A percentile compares a stretch with the other conserved stretches of the same genome.
Conservation (phyloP, 2,329 filamentous ascomycete genomes). For the Leptoxyphium fumago region DNA sequence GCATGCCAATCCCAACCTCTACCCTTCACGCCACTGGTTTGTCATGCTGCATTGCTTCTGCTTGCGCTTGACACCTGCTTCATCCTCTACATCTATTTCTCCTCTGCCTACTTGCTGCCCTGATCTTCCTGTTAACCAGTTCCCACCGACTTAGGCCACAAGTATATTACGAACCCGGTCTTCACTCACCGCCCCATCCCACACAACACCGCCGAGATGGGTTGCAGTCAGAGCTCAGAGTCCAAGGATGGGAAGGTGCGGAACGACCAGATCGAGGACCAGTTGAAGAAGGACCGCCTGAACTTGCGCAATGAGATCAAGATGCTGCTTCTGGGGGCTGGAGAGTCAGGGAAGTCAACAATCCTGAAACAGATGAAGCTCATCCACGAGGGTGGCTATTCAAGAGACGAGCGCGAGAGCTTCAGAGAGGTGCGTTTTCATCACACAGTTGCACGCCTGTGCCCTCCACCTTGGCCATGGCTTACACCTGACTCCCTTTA, state of each 20-base stretch:
- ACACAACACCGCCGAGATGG: slow-evolving; percentile 59
- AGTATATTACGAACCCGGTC: background rate
- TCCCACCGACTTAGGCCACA: background rate
- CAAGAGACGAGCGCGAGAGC: slow-evolving; percentile 64
- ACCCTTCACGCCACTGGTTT: no score
- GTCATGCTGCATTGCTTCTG: background rate
- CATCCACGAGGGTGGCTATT: slow-evolving; percentile 97
- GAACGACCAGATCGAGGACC: slow-evolving; percentile 99
- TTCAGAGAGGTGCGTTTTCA: slow-evolving; percentile 39
- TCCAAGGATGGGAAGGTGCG: slow-evolving; percentile 99
- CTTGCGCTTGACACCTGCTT: background rate
- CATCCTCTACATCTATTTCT: background rate
- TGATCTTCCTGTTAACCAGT: background rate
- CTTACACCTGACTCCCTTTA: no score
- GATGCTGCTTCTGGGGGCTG: slow-evolving; percentile 96
- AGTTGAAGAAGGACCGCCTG: slow-evolving; percentile 97
- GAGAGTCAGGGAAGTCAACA: slow-evolving; percentile 93
- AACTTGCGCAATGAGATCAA: slow-evolving; percentile 99
- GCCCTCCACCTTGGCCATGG: no score
- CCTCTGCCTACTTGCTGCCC: background rate
- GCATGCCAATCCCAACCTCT: no score
- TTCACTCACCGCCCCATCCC: background rate
- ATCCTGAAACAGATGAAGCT: slow-evolving; percentile 98
- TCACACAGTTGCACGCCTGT: no score
- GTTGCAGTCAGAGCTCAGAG: slow-evolving; percentile 99